These are phyloP conservation scores for Pythium biforme DNA, from an alignment of 352 stramenopile species.

Conservation along the genomic window DNA sequence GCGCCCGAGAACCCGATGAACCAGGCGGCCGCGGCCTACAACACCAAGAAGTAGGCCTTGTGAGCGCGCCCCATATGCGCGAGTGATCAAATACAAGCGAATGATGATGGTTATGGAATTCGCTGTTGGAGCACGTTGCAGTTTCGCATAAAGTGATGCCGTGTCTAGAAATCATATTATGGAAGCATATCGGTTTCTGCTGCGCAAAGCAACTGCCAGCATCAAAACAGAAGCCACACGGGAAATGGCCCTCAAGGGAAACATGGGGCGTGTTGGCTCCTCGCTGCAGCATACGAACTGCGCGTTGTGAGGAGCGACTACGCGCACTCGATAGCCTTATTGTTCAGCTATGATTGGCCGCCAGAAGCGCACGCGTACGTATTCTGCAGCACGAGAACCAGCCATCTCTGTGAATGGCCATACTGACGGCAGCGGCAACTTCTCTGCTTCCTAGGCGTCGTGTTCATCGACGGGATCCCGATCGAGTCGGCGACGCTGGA, in stretches of 20 bases:
- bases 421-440: no score
- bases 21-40: constrained; percentile 72
- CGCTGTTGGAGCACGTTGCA: no score
- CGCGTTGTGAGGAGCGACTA: not conserved
- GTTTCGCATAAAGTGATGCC: constrained; percentile 2
- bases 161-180: not conserved
- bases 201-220: no score
- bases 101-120: not conserved
- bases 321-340: not conserved
- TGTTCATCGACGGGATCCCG: constrained; percentile 74
- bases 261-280: not conserved
- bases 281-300: not conserved
- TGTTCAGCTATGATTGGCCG: constrained; percentile 42
- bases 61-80: no score
- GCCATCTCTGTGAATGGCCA: not conserved
- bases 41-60: constrained; percentile 58
- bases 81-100: no score
- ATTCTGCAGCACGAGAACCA: not conserved
- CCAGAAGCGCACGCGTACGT: constrained; percentile 55
- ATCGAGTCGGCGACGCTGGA: constrained; percentile 63
- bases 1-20: constrained; percentile 79
- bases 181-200: not conserved
- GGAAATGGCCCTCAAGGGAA: not conserved
- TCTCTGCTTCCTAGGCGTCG: constrained; percentile 37
- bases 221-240: not conserved